A percentile compares a stretch with the other conserved stretches of the same genome.
Conservation (phyloP, 345 rosid species). For the Brassica nigra region DNA sequence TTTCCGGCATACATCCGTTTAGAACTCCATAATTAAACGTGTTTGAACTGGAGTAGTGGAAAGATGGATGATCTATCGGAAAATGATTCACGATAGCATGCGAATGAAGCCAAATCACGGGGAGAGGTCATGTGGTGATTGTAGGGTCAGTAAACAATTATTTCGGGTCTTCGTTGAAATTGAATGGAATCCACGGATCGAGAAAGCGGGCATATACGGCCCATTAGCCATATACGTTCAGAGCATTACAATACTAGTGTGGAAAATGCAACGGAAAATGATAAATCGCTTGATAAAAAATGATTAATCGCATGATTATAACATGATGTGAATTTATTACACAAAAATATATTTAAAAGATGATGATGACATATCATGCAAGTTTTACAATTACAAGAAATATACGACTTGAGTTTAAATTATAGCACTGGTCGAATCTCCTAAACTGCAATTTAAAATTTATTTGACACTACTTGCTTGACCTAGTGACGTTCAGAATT, state of each 20-base stretch:
- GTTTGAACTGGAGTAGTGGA: too few species aligned
- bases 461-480: background rate
- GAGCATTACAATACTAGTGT: background rate
- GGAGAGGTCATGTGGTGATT: too few species aligned
- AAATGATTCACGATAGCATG: too few species aligned
- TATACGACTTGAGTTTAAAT: background rate
- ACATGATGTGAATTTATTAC: background rate
- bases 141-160: too few species aligned
- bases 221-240: too few species aligned
- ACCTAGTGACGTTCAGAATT: background rate
- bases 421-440: background rate
- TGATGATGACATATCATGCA: constrained; percentile 5
- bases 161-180: too few species aligned
- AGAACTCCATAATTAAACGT: too few species aligned
- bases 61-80: too few species aligned
- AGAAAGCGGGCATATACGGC: too few species aligned
- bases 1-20: too few species aligned
- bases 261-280: background rate
- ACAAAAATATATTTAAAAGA: background rate
- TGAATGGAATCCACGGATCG: too few species aligned
- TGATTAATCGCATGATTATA: constrained; percentile 11
- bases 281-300: background rate
- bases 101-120: too few species aligned
- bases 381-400: background rate
- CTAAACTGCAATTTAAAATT: background rate